A percentile compares a stretch with the other conserved stretches of the same genome.
phyloP scores from a whole-genome alignment of 164 flowering plant species.

The Liriodendron chinense region DNA sequence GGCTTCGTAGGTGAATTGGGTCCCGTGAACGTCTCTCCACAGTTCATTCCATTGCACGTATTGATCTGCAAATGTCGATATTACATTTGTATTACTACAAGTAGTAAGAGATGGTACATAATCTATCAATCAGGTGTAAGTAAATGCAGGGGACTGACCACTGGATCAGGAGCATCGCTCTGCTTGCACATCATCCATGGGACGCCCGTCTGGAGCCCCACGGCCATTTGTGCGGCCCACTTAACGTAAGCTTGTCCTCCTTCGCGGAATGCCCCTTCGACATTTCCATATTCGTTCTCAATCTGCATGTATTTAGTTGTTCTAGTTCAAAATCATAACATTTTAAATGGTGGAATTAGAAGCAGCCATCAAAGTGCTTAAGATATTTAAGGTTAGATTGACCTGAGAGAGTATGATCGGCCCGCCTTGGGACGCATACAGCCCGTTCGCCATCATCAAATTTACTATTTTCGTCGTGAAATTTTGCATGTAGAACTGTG shows the following conservation, averaged over 20 bases:
- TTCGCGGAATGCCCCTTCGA: constrained; percentile 47
- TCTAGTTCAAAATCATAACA: not conserved
- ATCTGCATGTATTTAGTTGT: constrained; percentile 38
- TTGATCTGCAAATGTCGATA: constrained; percentile 58
- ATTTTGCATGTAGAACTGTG: constrained; percentile 68
- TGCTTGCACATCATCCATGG: constrained; percentile 98
- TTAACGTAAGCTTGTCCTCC: constrained; percentile 55
- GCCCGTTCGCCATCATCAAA: constrained; percentile 61
- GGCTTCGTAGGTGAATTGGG: constrained; percentile 92
- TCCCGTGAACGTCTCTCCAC: constrained; percentile 82
- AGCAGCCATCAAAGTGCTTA: not conserved
- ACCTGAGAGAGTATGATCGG: constrained; percentile 96
- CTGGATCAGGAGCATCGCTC: constrained; percentile 86
- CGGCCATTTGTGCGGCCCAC: constrained; percentile 88
- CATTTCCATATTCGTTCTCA: constrained; percentile 70
- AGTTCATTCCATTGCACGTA: constrained; percentile 80
- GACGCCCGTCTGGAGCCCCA: constrained; percentile 66
- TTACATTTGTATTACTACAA: too few relatives aligned
- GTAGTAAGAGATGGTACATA: too few relatives aligned
- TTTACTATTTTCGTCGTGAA: constrained; percentile 64
- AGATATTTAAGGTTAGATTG: not conserved
- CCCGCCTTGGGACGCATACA: constrained; percentile 96
- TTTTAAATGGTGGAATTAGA: not conserved
- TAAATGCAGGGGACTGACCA: constrained; percentile 42
- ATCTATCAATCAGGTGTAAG: not conserved